Base-by-base conservation (phyloP, 192 early-diverging fungal species). In the Podila horticola region DNA sequence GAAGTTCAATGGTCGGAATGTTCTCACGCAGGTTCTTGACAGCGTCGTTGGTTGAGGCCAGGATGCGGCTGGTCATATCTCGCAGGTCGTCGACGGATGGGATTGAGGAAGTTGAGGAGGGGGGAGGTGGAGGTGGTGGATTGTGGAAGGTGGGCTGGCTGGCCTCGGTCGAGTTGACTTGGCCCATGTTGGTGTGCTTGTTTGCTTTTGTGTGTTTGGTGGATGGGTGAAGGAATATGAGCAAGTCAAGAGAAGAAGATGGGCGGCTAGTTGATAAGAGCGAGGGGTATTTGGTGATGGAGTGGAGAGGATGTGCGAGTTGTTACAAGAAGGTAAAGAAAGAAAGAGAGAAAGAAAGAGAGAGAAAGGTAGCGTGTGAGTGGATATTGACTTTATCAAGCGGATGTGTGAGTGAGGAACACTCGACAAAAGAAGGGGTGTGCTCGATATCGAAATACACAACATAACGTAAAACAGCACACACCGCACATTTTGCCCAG, bases 21-120 rank as follows among this genome's bases (percentile, higher is more conserved):
- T 71, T 79, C 69, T 79, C 75, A 62, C 75, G 68, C 45, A 79
- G n/a, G 50, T 67, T 62, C 51, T 71, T 71, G 31, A 79, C 55
- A 8, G 28, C 34, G 10, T 71, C 65, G 13, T 51, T 67, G 17
- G 69, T 71, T 6, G 69, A 71, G 17, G 69, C 63, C 24, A 79
- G 28, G 48, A 79, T 79, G 10, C 75, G 69, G 51, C 59, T 72
- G 0, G 75, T 67, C 13, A 79, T 31, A 48, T 79, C 70, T 10
- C 69, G 68, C 75, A 79, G 22, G 58, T 79, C 75, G 36, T 79
- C 75, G 29, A 67, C 49, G 33, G 75, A 66, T 24, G 68, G 68
- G 51, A 74, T 68, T 2, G 67, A 58, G 34, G 74, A 58, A 31
- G 66, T 15, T 5, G 61, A 45, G 2, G 74, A 31, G 20, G 66